Evolutionary conservation across 2,329 filamentous ascomycete species (phyloP), one percentile per base, ranked within the genome.

Genomic region (Botrytis fabae): DNA sequence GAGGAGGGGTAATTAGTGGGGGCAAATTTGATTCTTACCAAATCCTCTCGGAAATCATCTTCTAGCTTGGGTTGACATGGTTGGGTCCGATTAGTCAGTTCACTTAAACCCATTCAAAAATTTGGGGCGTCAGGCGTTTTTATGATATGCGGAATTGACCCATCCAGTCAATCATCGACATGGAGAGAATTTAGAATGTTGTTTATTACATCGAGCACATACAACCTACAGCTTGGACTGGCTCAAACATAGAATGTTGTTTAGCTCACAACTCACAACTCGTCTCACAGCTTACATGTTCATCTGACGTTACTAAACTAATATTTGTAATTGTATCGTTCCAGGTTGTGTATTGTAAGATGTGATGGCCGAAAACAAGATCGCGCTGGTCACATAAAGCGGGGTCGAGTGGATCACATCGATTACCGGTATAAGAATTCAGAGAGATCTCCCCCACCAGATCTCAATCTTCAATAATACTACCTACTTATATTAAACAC

Each of bases 1-100:
- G 25, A 66, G 64, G 64, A 66, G 46, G 63, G 63, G 63, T 66
- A 66, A 66, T 66, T 40, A 51, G 64, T 51, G 64, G 64, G 46
- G 28, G 25, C 20, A 7, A 4, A 2, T 25, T 40, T n/a, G n/a
- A 6, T 66, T 20, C 32, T n/a, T 32, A 66, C 35, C 8, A 35
- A 51, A 10, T 22, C n/a, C 42, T 32, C n/a, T 10, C 40, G 40
- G n/a, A 44, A 40, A 42, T 42, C 38, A 40, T 40, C 12, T n/a
- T n/a, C 44, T 63, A 40, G 51, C n/a, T 28, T 28, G 14, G 28
- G 32, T 32, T 32, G 32, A 32, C 32, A 32, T 32, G 42, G n/a
- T 57, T 57, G n/a, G 38, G 61, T 28, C 61, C 25, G n/a, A 25
- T 42, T 9, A 42, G 22, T 40, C 60, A 44, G 40, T 44, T 44